Conservation (phyloP, 1,139 yeast species). For the Sugiyamaella neomexicana region DNA sequence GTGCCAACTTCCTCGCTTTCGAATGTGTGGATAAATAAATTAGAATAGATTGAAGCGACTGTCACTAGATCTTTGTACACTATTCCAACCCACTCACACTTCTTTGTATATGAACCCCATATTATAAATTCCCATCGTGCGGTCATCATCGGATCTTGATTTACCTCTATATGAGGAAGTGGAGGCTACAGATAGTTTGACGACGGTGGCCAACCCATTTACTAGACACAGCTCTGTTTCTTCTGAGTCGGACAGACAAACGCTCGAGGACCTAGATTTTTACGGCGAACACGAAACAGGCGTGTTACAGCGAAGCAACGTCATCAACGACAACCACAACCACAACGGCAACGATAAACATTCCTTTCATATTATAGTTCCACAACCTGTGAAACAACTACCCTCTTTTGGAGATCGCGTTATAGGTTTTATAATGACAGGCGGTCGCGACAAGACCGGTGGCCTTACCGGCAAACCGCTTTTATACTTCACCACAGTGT, state of each 20-base stretch:
- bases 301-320: constrained; percentile 9
- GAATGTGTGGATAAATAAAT: neutral
- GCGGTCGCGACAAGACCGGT: constrained; percentile 24
- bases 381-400: constrained; percentile 26
- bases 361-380: constrained; percentile 23
- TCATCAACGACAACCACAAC: no score
- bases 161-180: constrained; percentile 23
- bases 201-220: constrained; percentile 10
- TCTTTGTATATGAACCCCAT: constrained; percentile 3
- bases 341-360: no score
- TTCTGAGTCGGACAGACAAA: neutral
- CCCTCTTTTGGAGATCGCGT: constrained; percentile 32
- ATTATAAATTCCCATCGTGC: constrained; percentile 16
- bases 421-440: constrained; percentile 33
- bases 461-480: constrained; percentile 41
- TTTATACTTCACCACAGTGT: constrained; percentile 71
- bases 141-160: constrained; percentile 24
- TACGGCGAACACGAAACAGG: constrained; percentile 21
- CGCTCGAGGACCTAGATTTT: constrained; percentile 24
- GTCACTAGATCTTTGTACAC: no score
- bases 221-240: neutral
- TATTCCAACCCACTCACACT: neutral
- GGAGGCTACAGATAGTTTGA: constrained; percentile 10
- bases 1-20: neutral
- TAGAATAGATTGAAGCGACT: no score